These are phyloP conservation scores for Phalaenopsis hybrid DNA, from an alignment of 116 monocot species.

Conservation along the genomic window DNA sequence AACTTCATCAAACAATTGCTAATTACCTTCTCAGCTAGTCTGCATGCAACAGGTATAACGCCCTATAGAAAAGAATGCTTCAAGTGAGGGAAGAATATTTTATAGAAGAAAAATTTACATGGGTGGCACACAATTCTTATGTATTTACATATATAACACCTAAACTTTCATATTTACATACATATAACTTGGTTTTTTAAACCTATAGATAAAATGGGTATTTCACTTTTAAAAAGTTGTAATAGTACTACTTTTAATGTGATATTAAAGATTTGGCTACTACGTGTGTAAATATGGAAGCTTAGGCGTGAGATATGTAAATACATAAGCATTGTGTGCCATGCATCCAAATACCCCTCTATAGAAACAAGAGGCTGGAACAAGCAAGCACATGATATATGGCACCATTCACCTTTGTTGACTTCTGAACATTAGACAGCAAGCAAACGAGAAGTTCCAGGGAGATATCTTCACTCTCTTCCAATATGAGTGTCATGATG, in stretches of 20 bases:
- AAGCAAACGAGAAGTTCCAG: constrained; percentile 48
- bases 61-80: constrained; percentile 27
- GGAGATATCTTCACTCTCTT: constrained; percentile 78
- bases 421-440: constrained; percentile 33
- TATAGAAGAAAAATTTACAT: not conserved
- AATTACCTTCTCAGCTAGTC: constrained; percentile 64
- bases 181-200: too few species aligned
- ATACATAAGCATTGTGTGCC: too few species aligned
- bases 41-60: constrained; percentile 35
- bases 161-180: too few species aligned
- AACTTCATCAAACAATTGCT: constrained; percentile 44
- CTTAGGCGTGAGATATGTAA: too few species aligned
- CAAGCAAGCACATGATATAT: not conserved
- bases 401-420: constrained; percentile 31
- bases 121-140: too few species aligned
- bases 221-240: too few species aligned
- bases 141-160: too few species aligned
- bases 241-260: too few species aligned
- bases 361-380: not conserved
- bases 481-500: constrained; percentile 70
- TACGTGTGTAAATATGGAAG: too few species aligned
- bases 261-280: too few species aligned
- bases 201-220: too few species aligned
- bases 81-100: not conserved
- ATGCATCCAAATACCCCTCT: too few species aligned